phyloP scores from a whole-genome alignment of 306 rosid genomes.

The Dryas octopetala region DNA sequence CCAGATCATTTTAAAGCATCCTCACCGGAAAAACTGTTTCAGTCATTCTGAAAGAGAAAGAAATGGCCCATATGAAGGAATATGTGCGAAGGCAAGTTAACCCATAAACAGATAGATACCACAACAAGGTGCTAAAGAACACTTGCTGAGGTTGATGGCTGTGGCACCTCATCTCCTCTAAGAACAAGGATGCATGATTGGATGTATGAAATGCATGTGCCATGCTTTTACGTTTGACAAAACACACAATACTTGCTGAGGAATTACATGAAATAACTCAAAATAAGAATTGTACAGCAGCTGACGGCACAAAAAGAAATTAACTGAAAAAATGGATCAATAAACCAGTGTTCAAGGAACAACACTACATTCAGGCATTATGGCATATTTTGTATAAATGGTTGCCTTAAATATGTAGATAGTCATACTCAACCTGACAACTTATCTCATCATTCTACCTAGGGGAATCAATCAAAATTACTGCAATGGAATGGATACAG shows the following conservation, averaged over 20 bases:
- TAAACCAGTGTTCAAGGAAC: conserved; percentile 7
- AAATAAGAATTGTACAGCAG: not conserved
- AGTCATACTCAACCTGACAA: conserved; percentile 26
- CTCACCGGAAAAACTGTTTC: no score
- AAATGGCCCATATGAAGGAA: no score
- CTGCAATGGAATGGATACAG: conserved; percentile 25
- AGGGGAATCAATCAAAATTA: conserved; percentile 32
- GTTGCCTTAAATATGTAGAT: conserved; percentile 19
- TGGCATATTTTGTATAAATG: conserved; percentile 8
- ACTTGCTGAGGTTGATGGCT: no score
- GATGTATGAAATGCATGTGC: not conserved
- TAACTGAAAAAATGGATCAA: not conserved
- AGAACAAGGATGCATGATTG: no score
- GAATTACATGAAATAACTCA: no score
- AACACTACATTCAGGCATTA: conserved; percentile 16
- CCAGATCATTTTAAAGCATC: no score
- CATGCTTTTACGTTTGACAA: not conserved
- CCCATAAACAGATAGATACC: no score
- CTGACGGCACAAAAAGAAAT: no score
- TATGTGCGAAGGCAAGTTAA: no score
- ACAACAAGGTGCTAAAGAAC: no score
- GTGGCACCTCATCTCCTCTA: no score
- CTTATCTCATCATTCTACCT: conserved; percentile 24
- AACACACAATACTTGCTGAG: not conserved
- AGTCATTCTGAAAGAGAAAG: no score